Conservation (phyloP, 148 eudicot species). For the Dysphania ambrosioides region DNA sequence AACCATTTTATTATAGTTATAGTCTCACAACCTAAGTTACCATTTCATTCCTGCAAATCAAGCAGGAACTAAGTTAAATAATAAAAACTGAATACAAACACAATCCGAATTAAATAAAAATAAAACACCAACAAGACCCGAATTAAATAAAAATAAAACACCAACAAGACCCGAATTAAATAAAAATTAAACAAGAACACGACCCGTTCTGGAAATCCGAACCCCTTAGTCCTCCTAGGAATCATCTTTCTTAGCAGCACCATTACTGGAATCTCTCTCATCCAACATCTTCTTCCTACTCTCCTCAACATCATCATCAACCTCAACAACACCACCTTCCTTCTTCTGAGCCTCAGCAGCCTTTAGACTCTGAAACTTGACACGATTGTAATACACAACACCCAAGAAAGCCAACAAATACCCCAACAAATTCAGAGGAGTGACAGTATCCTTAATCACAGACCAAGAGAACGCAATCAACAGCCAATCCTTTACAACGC, state of each 20-base stretch:
- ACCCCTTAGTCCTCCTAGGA: neutral
- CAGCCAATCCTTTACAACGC: conserved; percentile 69
- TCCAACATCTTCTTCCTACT: conserved; percentile 31
- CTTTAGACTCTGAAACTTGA: conserved; percentile 52
- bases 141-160: too few relatives aligned
- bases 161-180: too few relatives aligned
- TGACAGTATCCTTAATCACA: conserved; percentile 63
- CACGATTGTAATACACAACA: conserved; percentile 52
- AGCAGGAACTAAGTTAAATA: too few relatives aligned
- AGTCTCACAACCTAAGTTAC: neutral
- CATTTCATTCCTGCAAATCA: too few relatives aligned
- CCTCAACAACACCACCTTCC: conserved; percentile 11
- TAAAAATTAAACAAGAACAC: neutral
- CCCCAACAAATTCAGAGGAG: conserved; percentile 49
- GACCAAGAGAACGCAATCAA: conserved; percentile 65
- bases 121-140: too few relatives aligned
- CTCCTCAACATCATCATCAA: conserved; percentile 32
- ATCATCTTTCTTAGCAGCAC: conserved; percentile 16
- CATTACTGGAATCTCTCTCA: conserved; percentile 32
- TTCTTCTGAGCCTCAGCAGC: conserved; percentile 60
- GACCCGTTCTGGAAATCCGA: neutral
- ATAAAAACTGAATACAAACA: too few relatives aligned
- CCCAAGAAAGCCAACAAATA: conserved; percentile 58
- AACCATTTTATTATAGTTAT: neutral
- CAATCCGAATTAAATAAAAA: too few relatives aligned